Evolutionary conservation across 78 protist species (phyloP), one percentile per base, ranked within the genome.

Genomic region (Salpingoeca rosetta): DNA sequence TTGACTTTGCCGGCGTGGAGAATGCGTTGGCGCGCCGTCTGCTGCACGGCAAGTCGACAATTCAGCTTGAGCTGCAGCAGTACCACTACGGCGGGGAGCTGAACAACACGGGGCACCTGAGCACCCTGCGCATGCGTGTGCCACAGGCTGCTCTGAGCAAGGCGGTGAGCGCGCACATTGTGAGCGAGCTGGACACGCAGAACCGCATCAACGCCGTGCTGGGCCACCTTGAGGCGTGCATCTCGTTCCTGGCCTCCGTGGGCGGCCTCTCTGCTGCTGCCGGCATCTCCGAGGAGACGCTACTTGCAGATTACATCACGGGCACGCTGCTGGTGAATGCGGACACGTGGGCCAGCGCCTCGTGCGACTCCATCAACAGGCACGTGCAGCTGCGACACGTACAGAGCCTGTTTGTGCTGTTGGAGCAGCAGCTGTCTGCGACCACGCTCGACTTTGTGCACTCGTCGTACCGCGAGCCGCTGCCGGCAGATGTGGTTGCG

Each of bases 131-230:
- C 31, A 28, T 1, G 83, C 83, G 83, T 0, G 44, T 81, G 36
- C 76, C 84, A 41, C 84, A 81, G 84, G 38, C 7, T 31, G 38
- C 7, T 10, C 77, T 73, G 12, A 28, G 38, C 22, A 24, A 11
- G 37, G 2, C 81, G n/a, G 72, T 3, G 38, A 31, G 10, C 35
- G 51, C 3, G 38, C 37, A 45, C n/a, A 0, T 85, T 26, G 31
- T 43, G 37, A 12, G 24, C 36, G 84, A 85, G 84, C 80, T 85
- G 22, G 83, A 85, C 84, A 78, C 84, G 38, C 31, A 36, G 65
- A 38, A 51, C 41, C 84, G 35, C 3, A 26, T 26, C 7, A 26
- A 1, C 35, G 3, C 24, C 51, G 75, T 85, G n/a, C 56, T 43
- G 0, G 27, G 36, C 2, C 42, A 44, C 28, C 41, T 85, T 7